Base-by-base conservation (phyloP, 1,284 basidiomycete species). In the Tremellales sp. region DNA sequence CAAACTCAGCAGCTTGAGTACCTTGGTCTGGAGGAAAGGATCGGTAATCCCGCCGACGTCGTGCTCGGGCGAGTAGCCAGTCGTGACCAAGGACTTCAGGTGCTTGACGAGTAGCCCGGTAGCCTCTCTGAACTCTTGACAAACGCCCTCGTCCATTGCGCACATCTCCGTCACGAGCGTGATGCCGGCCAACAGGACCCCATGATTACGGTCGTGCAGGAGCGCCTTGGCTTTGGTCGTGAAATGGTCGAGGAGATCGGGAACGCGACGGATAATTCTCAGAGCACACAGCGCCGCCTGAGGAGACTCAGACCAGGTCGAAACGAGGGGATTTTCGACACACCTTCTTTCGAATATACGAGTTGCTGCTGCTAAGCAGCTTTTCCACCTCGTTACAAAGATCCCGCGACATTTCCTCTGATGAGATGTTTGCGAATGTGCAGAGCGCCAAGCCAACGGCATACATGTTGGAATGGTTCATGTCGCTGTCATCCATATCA, bases 401-500 rank as follows among this genome's bases (percentile, higher is more conserved):
- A 77, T 97, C 93, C 61, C 92, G 83, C 18, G 92, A 92, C 93
- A 97, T 97, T 74, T 97, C 92, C 73, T 98, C 95, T 10, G 92
- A 97, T 8, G 95, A 90, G 57, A 98, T 98, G 68, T 98, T 97
- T 54, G 94, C 95, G 70, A 99, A 98, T 0, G 95, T 98, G 67
- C 93, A 97, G 34, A 99, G 80, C 1, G 93, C 94, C 43, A 99
- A 81, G 16, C 95, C 95, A 32, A 98, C 95, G 8, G 90, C 89
- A 71, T 97, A 98, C 89, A 97, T 97, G 74, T 97, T 98, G 10
- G 93, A 86, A 74, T 97, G 93, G 72, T 98, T 97, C 91, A 99
- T 93, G 75, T 98, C 95, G 74, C 93, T 97, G 63, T 7, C 39
- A 22, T 21, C 3, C 14, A 33, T 10, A 42, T 50, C 35, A 61